These are phyloP conservation scores for Nymphaea thermarum DNA, from an alignment of 164 flowering plant species.

Conservation along the genomic window DNA sequence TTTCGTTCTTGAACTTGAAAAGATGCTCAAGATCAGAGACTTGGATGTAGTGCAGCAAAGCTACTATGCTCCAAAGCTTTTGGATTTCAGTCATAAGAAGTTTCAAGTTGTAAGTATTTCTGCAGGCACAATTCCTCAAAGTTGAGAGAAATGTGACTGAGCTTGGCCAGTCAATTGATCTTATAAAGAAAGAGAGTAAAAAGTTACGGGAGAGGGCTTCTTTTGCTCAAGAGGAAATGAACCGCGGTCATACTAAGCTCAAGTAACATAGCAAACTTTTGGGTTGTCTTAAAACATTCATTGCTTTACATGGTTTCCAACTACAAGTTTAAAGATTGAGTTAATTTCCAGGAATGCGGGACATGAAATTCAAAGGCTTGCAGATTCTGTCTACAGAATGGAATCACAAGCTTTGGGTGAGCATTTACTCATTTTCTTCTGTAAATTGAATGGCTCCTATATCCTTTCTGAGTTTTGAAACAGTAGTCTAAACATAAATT, in stretches of 20 bases:
- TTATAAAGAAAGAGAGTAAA: slow-evolving; percentile 74
- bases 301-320: no score
- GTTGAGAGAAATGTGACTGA: slow-evolving; percentile 70
- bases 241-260: slow-evolving; percentile 48
- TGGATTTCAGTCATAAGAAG: no score
- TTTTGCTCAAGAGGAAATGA: slow-evolving; percentile 82
- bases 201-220: slow-evolving; percentile 78
- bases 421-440: slow-evolving; percentile 2
- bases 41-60: no score
- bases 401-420: slow-evolving; percentile 75
- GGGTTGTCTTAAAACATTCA: background rate
- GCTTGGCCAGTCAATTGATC: slow-evolving; percentile 54
- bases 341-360: slow-evolving; percentile 51
- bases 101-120: no score
- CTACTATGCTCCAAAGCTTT: no score
- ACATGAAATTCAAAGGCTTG: slow-evolving; percentile 43
- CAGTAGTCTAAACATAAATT: no score
- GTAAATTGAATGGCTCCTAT: no score
- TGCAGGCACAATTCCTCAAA: slow-evolving; percentile 60
- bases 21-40: no score
- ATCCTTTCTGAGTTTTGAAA: no score
- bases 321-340: no score
- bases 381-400: slow-evolving; percentile 46
- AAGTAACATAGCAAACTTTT: slow-evolving; percentile 19
- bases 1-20: no score